phyloP scores from a whole-genome alignment of 148 eudicot genomes.

The Heliamphora exappendiculata region DNA sequence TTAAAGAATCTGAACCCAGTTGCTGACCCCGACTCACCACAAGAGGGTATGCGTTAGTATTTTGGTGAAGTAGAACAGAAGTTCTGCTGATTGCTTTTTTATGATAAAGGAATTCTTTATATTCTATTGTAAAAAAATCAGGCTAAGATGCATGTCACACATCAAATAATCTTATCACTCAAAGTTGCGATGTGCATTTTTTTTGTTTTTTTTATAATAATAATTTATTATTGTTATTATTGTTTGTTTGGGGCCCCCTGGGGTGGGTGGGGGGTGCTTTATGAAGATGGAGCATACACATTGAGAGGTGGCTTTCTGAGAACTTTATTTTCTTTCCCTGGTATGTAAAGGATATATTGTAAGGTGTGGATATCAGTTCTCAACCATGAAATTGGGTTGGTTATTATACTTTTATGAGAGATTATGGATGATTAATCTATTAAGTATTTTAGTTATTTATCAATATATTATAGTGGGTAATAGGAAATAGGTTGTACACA shows the following conservation, averaged over 20 bases:
- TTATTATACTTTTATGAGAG: background rate
- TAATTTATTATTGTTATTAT: too few relatives aligned
- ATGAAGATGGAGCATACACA: too few relatives aligned
- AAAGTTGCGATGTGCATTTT: too few relatives aligned
- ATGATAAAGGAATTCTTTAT: background rate
- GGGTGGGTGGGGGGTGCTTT: too few relatives aligned
- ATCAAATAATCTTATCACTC: too few relatives aligned
- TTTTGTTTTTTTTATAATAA: too few relatives aligned
- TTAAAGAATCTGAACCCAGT: background rate
- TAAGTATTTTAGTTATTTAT: background rate
- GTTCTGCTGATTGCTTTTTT: background rate
- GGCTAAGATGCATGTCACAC: background rate
- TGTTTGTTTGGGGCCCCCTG: too few relatives aligned
- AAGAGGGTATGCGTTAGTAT: background rate
- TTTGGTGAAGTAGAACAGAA: background rate
- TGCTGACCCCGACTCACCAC: background rate
- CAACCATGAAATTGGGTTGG: background rate
- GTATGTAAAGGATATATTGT: too few relatives aligned
- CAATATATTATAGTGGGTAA: background rate
- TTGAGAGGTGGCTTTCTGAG: background rate
- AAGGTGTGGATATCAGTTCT: background rate
- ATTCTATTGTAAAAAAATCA: background rate
- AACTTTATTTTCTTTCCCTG: background rate
- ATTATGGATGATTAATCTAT: background rate
- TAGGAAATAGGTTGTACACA: background rate